Base-by-base conservation (phyloP, 2,329 filamentous ascomycete species). In the Arachnomyces sp. region DNA sequence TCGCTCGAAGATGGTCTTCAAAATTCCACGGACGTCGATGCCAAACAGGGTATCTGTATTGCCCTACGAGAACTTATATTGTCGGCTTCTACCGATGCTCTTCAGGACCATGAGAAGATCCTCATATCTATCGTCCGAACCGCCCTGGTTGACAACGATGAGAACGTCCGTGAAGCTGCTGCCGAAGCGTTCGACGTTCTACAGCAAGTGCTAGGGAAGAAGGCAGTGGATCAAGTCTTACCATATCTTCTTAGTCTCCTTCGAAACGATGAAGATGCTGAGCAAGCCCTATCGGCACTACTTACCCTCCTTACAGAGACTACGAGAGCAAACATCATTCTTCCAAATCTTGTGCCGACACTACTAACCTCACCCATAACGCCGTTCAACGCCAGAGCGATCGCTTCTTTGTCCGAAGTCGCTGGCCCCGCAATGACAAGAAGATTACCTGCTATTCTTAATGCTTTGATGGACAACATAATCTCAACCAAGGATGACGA, bases 121-220 rank as follows among this genome's bases (percentile, higher is more conserved):
- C 78, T 98, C 45, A 93, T 96, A 50, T 88, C 88, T 12, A 90
- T 96, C 42, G 87, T 98, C 35, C 84, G 92, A 38, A 88, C 87
- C 34, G 92, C 90, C 17, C 75, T 98, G 40, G 93, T 89, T 36
- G 93, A 98, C 62, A 80, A 81, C 8, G 84, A 95, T 57, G 78
- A 80, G 46, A 86, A 95, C 44, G 93, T 98, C 36, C 77, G 92
- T 60, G 92, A 98, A 63, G 87, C 92, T 43, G 92, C 93, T 17
- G 92, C 93, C 15, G 92, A 98, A 64, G 92, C 92, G 2, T 98
- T 98, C 57, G 92, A 98, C 62, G 86, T 89, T 28, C 67, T 98
- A 43, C 92, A 98, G 63, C 85, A 90, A 55, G 86, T 94, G 38
- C 73, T 96, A 47, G 92, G 92, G 69, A 96, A 95, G 73, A 84